Percentiles rank a stretch among this genome's conserved stretches.
These are phyloP conservation scores for Gyrodon lividus DNA, from an alignment of 768 basidiomycete species.

Conservation along the genomic window DNA sequence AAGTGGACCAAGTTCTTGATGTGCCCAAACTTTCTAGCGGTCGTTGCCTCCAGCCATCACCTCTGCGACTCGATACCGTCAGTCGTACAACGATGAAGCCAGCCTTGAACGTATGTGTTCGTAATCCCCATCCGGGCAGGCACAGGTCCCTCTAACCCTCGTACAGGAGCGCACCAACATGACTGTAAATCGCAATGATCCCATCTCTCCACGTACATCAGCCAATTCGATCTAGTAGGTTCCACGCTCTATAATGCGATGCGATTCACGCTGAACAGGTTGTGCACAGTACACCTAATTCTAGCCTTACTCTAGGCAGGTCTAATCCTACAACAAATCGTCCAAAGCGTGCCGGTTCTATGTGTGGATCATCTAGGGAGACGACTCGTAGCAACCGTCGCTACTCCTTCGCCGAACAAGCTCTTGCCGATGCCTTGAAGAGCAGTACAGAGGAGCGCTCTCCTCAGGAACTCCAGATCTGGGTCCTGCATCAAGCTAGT, in stretches of 20 bases:
- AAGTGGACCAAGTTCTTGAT: constrained; percentile 22
- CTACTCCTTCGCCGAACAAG: constrained; percentile 45
- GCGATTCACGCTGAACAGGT: constrained; percentile 17
- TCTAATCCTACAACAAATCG: constrained; percentile 12
- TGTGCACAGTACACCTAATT: constrained; percentile 21
- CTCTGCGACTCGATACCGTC: constrained; percentile 16
- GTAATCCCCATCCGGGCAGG: not conserved
- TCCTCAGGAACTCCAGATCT: constrained; percentile 46
- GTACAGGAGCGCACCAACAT: constrained; percentile 24
- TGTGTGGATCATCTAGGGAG: constrained; percentile 30
- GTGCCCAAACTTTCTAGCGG: constrained; percentile 2
- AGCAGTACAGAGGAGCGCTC: constrained; percentile 35
- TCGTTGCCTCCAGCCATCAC: constrained; percentile 8
- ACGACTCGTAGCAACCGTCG: constrained; percentile 35
- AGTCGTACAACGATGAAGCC: constrained; percentile 3
- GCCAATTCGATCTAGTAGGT: constrained; percentile 18
- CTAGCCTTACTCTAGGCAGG: constrained; percentile 16
- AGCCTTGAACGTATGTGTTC: constrained; percentile 14
- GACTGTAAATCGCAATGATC: constrained; percentile 2
- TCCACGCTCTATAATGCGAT: constrained; percentile 3
- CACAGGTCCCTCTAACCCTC: constrained; percentile 2
- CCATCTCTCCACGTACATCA: constrained; percentile 4
- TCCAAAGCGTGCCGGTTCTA: constrained; percentile 12
- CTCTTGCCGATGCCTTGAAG: constrained; percentile 37
- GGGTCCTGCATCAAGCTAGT: constrained; percentile 44